Base-by-base conservation (phyloP, 306 rosid genomes). In the Fragaria vesca region DNA sequence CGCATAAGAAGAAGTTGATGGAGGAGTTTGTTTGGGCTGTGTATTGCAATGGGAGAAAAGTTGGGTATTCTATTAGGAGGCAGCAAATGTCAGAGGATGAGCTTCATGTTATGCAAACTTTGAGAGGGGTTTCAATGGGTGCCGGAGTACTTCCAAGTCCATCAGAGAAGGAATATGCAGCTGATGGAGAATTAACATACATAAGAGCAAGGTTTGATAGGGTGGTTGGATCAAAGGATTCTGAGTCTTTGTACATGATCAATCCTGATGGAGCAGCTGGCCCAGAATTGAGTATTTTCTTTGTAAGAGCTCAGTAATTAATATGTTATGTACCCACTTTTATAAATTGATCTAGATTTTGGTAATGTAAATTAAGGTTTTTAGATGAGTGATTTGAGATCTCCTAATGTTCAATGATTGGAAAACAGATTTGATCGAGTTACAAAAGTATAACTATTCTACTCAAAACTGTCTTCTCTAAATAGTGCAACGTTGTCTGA, bases 41-140 rank as follows among this genome's bases (percentile, higher is more conserved):
- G 57, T 95, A 85, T 32, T 95, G 99, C 71, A 95, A 95, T 58
- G 99, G 99, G 1, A 90, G 93, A 12, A 95, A 95, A 73, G 82
- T 92, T 2, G 98, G 98, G 26, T 93, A 91, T 55, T 89, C 96
- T 0, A 91, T 95, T 30, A 83, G 98, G 79, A 81, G 98, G 76
- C 92, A 87, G 73, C 87, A 86, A 50, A 88, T 93, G 97, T 79
- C 90, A 6, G 94, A 89, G 3, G 99, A 95, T 24, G 99, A 95
- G 74, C 83, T 90, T n/a, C 88, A 91, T 52, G 98, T 95, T 48
- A 95, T 93, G 97, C 99, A 95, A 60, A 90, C 85, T 36, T 71
- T 95, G 80, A 85, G 96, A 85, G 99, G 99, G 9, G 99, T 95
- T 21, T 95, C 98, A 0, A 95, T 93, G 97, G 99, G 99, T 4